phyloP scores from a whole-genome alignment of 805 yeast species.

The Ogataea paradorogensis region DNA sequence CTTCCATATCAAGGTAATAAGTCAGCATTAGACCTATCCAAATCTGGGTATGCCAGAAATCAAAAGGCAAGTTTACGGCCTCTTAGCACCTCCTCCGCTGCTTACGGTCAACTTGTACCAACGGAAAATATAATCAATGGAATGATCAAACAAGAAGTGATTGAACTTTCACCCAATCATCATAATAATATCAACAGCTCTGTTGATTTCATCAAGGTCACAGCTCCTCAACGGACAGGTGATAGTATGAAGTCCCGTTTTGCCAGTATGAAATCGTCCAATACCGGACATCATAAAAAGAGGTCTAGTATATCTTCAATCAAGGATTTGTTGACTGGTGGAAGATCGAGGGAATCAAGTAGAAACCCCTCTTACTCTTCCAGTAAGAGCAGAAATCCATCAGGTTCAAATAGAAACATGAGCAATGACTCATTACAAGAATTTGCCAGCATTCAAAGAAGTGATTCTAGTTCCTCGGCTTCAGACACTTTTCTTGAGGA shows the following conservation, averaged over 20 bases:
- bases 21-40: constrained; percentile 10
- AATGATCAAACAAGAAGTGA: constrained; percentile 32
- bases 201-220: constrained; percentile 36
- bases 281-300: constrained; percentile 25
- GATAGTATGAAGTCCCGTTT: constrained; percentile 23
- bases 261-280: constrained; percentile 16
- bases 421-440: constrained; percentile 27
- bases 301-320: constrained; percentile 36
- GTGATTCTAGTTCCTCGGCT: constrained; percentile 10
- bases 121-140: constrained; percentile 30
- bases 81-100: constrained; percentile 35
- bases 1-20: constrained; percentile 17
- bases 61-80: constrained; percentile 28
- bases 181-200: constrained; percentile 33
- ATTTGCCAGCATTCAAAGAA: constrained; percentile 11
- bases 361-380: constrained; percentile 21
- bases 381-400: constrained; percentile 16
- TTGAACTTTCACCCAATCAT: constrained; percentile 32
- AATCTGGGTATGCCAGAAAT: constrained; percentile 3
- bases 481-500: constrained; percentile 17
- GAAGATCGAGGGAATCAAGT: constrained; percentile 26
- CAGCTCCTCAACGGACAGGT: constrained; percentile 25
- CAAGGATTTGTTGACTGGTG: constrained; percentile 36
- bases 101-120: constrained; percentile 15
- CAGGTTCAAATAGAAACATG: constrained; percentile 15